Base-by-base conservation (phyloP, 2,329 filamentous ascomycete species). In the Sporothrix brunneoviolacea region DNA sequence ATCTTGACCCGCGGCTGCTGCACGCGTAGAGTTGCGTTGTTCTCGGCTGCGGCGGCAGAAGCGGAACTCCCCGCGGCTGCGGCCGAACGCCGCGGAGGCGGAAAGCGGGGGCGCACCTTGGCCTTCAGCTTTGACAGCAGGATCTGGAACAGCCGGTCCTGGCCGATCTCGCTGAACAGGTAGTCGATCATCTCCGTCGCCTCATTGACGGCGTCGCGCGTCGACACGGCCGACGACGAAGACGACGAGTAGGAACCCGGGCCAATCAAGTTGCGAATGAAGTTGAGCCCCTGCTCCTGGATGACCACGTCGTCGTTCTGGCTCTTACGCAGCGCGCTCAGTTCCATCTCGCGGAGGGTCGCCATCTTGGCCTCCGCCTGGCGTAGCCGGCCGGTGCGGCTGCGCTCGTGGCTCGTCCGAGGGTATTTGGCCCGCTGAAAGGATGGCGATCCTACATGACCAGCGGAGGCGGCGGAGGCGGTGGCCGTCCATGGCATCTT, bases 201-300 rank as follows among this genome's bases (percentile, higher is more conserved):
- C 52, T 78, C 77, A 46, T 66, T 64, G 7, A 70, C 64, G 13
- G 68, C 67, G 15, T 78, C 68, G 71, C 80, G 51, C n/a, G 75
- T 58, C 13, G 68, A 9, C 12, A 33, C 32, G 16, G 40, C 27
- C 21, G 45, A 33, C 28, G 36, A 16, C n/a, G 51, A 30, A 16
- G 18, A 21, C 21, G 21, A 19, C 21, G 50, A 40, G 18, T n/a
- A 46, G 64, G 44, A 83, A 9, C 47, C 47, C 4, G 55, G 56
- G 4, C 52, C 86, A 57, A 96, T 87, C 28, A 97, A 73, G 65
- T 98, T 98, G 49, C 91, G 80, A 55, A 98, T 81, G 59, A 97
- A 85, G 59, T 94, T 86, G 16, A 97, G 78, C 0, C 85, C 88
- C 67, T 97, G 91, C 63, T 95, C 89, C 67, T 97, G 91, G 24